Conservation (phyloP, 192 early-diverging fungal species). For the Coemansia sp. region DNA sequence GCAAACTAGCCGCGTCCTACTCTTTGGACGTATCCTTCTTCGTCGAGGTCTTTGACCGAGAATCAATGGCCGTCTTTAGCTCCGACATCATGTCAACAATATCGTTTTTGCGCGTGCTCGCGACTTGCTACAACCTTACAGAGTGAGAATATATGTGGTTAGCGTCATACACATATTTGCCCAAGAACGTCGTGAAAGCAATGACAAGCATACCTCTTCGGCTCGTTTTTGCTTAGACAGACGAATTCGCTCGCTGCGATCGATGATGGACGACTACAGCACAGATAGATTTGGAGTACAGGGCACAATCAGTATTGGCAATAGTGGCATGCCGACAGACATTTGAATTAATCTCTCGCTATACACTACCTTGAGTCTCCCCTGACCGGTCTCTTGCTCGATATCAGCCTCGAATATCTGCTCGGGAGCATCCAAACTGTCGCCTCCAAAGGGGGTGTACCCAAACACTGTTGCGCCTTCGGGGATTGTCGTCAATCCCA, state of each 20-base stretch:
- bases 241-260: conserved; percentile 50
- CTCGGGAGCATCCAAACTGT: conserved; percentile 28
- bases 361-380: conserved; percentile 9
- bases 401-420: conserved; percentile 44
- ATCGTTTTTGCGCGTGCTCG: conserved; percentile 16
- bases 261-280: conserved; percentile 11
- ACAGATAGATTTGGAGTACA: neutral
- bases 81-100: conserved; percentile 41
- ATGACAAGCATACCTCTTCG: conserved; percentile 25
- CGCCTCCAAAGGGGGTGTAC: conserved; percentile 20
- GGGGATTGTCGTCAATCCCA: neutral
- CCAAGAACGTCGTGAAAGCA: neutral
- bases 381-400: neutral
- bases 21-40: conserved; percentile 1
- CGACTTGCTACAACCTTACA: conserved; percentile 20
- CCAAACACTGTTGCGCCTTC: conserved; percentile 32
- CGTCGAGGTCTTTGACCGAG: conserved; percentile 8
- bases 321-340: neutral
- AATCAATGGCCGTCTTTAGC: conserved; percentile 40
- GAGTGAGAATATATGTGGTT: neutral
- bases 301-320: neutral
- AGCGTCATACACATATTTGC: neutral
- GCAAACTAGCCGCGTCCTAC: neutral
- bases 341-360: neutral
- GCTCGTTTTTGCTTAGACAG: conserved; percentile 27